Evolutionary conservation across 805 yeast genomes (phyloP).

Genomic region (Saturnispora kantuleensis): DNA sequence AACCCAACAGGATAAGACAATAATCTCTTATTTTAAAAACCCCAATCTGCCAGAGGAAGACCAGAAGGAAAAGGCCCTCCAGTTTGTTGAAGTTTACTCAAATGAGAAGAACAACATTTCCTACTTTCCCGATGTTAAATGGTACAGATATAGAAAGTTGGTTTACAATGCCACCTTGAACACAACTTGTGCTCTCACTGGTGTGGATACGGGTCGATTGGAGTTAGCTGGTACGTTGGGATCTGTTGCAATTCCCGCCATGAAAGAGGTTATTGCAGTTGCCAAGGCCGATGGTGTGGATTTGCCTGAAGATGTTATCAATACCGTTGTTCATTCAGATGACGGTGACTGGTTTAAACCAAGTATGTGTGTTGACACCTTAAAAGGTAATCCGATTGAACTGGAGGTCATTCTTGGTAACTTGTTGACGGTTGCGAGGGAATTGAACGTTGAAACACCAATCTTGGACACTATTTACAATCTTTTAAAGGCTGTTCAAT

Average conservation of each 20-base stretch:
- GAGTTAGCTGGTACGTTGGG: constrained; percentile 35
- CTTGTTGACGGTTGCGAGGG: constrained; percentile 40
- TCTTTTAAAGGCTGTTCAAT: constrained; percentile 52
- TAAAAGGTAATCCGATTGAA: constrained; percentile 60
- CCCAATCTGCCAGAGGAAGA: constrained; percentile 23
- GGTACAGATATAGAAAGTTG: constrained; percentile 55
- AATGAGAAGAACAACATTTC: constrained; percentile 33
- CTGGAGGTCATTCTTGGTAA: constrained; percentile 66
- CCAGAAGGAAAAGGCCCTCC: constrained; percentile 29
- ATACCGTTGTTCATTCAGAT: constrained; percentile 45
- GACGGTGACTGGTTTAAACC: constrained; percentile 54
- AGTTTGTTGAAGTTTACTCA: constrained; percentile 37
- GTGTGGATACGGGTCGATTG: constrained; percentile 48
- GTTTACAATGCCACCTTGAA: constrained; percentile 63
- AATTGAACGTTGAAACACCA: constrained; percentile 46
- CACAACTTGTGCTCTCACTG: constrained; percentile 50
- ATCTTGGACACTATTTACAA: constrained; percentile 46
- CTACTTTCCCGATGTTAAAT: constrained; percentile 37
- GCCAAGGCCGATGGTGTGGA: constrained; percentile 62
- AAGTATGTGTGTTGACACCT: constrained; percentile 62
- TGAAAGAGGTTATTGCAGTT: constrained; percentile 54
- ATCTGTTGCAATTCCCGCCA: constrained; percentile 43
- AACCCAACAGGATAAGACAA: constrained; percentile 35
- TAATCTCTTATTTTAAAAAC: constrained; percentile 44
- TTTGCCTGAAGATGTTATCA: constrained; percentile 40